These are phyloP conservation scores for Amylocystis lapponica DNA, from an alignment of 768 basidiomycete genomes.

Conservation along the genomic window DNA sequence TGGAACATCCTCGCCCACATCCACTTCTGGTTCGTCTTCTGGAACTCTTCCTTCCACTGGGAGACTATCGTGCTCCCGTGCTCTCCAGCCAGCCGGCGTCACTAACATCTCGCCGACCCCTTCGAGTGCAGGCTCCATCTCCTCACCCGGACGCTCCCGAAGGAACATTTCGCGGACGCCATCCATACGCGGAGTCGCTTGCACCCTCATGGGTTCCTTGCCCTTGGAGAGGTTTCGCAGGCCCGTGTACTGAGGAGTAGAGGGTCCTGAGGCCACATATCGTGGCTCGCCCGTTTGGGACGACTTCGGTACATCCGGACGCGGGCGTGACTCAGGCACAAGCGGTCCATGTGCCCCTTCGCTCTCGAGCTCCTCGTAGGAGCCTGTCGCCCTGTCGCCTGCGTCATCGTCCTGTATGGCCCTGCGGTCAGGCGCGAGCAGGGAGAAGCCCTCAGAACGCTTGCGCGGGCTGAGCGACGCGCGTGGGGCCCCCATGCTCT, in stretches of 20 bases:
- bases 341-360: too few species aligned
- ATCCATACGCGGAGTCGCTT: conserved; percentile 30
- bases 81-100: conserved; percentile 23
- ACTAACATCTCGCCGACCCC: conserved; percentile 29
- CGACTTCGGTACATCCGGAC: conserved; percentile 16
- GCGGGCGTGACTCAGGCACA: too few species aligned
- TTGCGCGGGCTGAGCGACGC: conserved; percentile 15
- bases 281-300: conserved; percentile 26
- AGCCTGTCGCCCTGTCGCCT: conserved; percentile 12
- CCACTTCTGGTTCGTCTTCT: conserved; percentile 1
- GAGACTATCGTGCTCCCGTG: conserved; percentile 3
- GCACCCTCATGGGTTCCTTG: conserved; percentile 4
- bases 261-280: conserved; percentile 23
- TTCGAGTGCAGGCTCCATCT: conserved; percentile 15
- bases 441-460: conserved; percentile 16
- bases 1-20: neutral
- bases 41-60: neutral
- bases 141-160: conserved; percentile 11
- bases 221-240: conserved; percentile 29
- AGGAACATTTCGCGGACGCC: conserved; percentile 29
- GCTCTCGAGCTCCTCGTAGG: too few species aligned
- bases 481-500: conserved; percentile 21
- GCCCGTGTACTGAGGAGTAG: conserved; percentile 23
- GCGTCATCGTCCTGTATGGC: conserved; percentile 19
- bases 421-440: conserved; percentile 12